Base-by-base conservation (phyloP, 768 basidiomycete genomes). In the Glaciozyma antarctica region DNA sequence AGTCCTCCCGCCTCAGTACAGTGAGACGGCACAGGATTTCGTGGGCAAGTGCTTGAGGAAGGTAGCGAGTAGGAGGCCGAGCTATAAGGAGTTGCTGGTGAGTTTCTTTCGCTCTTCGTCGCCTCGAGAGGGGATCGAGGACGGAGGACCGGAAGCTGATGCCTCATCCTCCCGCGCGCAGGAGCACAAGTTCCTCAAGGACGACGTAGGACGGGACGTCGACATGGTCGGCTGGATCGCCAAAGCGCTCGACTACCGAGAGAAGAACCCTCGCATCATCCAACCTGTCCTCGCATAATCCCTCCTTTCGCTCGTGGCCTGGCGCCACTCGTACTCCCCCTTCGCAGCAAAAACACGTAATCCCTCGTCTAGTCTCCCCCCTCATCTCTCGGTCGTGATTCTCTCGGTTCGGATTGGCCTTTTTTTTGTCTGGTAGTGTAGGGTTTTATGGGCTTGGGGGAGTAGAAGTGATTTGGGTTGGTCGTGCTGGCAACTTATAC, bases 161-260 rank as follows among this genome's bases (percentile, higher is more conserved):
- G 38, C 38, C 38, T 15, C 10, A 5, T 10, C 10, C 34, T n/a
- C 28, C 30, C 1, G 17, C 49, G 17, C 21, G 21, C 72, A 86
- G 85, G 82, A 84, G 61, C 90, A 93, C 75, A 86, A 88, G 0
- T 94, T 89, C 81, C 80, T 94, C 57, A 77, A 78, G 22, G 79
- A 80, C 34, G 87, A 90, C 65, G 75, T 73, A 12, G 78, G 84
- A 8, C 76, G 78, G 22, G 80, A 84, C 3, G 88, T 92, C 22
- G 87, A 94, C 74, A 91, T 95, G 90, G 81, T 80, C 41, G 82
- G 79, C 16, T 97, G 92, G 92, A 88, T 92, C 16, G 79, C 78
- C 19, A 61, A 67, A 5, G 77, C 78, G 8, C 53, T 66, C 57
- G 69, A 63, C 43, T 71, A 58, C 64, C 49, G 69, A 13, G 55